Evolutionary conservation across 345 rosid species (phyloP), one percentile per base, ranked within the genome.

Genomic region (Rubroshorea leprosula): DNA sequence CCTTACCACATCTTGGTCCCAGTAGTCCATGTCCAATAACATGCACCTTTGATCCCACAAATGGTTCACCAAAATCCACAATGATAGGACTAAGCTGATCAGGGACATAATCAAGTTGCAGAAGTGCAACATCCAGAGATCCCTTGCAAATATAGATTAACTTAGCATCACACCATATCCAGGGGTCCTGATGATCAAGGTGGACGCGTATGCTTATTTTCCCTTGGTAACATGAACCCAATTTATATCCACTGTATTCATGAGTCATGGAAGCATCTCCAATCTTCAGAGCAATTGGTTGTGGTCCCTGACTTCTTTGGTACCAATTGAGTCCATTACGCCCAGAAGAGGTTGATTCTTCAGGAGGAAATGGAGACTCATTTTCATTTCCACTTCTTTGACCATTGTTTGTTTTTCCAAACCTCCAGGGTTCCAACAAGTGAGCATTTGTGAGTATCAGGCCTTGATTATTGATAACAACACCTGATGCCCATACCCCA

Each of bases 351-450:
- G 65, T 39, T 72, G 66, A 54, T 52, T 55, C 82, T 52, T 76
- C 70, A 24, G 68, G 68, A 26, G 68, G 24, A 29, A 62, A 60
- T 60, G 26, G 26, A 6, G 35, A 49, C 50, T 55, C 72, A 1
- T 53, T 43, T 57, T 57, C 52, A 19, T 58, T 69, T 59, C 51
- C 47, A 56, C 60, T 20, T 39, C 65, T 71, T 68, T 69, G 70
- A 48, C 81, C 81, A 66, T 49, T 60, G 52, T 77, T 67, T 66
- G 86, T 70, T 74, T 78, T 87, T 19, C 97, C 93, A 76, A 83
- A 87, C 65, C 96, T 85, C 99, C 97, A 85, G 0, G 99, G 99
- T 67, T 89, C 96, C 68, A 93, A 76, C 59, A 93, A 70, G 80
- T 89, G 99, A 66, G 99, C 99, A 68, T 87, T 93, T 39, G 99